A percentile compares a stretch with the other conserved stretches of the same genome.
Conservation (phyloP, 108 stramenopile species). For the Fragilaria crotonensis region DNA sequence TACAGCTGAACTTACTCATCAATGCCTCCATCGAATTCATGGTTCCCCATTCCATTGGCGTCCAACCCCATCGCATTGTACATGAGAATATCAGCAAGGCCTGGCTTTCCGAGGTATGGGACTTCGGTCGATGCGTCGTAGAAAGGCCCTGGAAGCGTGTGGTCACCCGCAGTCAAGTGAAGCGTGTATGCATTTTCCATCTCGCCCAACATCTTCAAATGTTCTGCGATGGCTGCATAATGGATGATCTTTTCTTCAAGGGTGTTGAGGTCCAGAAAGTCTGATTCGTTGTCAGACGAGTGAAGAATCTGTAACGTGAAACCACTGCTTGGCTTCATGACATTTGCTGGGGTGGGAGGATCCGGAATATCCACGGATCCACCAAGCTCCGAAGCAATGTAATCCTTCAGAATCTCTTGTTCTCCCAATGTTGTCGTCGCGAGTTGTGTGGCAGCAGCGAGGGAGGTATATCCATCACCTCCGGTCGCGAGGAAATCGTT, state of each 20-base stretch:
- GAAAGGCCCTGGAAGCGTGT: constrained; percentile 8
- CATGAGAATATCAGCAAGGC: constrained; percentile 5
- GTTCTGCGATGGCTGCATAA: not conserved
- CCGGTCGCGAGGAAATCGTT: constrained; percentile 7
- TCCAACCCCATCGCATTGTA: constrained; percentile 5
- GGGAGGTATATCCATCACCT: constrained; percentile 4
- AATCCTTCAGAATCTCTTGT: constrained; percentile 8
- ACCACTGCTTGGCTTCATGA: too few species aligned
- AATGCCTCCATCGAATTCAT: constrained; percentile 17
- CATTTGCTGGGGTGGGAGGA: too few species aligned
- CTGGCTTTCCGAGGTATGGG: not conserved
- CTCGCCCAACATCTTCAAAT: constrained; percentile 3
- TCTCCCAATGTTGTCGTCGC: constrained; percentile 1
- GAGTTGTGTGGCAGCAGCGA: too few species aligned
- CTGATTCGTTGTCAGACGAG: too few species aligned
- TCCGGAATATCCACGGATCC: too few species aligned
- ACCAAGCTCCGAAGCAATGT: not conserved
- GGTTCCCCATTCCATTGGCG: constrained; percentile 8
- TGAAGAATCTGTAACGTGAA: too few species aligned
- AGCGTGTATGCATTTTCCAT: too few species aligned
- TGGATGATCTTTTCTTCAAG: constrained; percentile 8
- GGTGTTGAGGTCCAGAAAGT: constrained; percentile 4
- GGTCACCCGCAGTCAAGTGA: not conserved
- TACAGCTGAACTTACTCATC: too few species aligned
- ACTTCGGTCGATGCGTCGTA: constrained; percentile 8